phyloP scores from a whole-genome alignment of 441 rosid genomes.

The Euphorbia neoarborescens region DNA sequence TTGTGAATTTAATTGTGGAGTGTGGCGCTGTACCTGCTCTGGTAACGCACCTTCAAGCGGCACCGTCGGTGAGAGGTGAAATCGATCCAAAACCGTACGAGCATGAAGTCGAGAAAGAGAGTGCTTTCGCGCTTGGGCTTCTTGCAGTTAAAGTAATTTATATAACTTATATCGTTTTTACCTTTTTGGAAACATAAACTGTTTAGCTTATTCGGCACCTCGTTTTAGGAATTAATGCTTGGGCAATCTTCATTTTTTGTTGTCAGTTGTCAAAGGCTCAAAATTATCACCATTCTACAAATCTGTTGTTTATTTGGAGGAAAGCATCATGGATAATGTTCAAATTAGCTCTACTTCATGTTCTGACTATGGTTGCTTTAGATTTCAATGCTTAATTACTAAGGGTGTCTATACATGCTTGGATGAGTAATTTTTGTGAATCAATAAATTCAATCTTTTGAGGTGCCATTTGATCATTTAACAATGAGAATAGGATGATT shows the following conservation, averaged over 20 bases:
- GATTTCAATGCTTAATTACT: background rate
- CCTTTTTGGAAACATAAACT: background rate
- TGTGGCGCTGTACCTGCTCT: conserved; percentile 81
- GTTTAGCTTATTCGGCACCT: background rate
- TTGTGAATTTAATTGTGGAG: conserved; percentile 73
- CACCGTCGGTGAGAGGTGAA: conserved; percentile 41
- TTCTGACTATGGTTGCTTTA: background rate
- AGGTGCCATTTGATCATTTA: background rate
- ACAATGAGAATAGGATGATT: background rate
- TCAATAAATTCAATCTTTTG: no score
- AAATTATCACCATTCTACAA: background rate
- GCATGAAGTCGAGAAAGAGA: conserved; percentile 86
- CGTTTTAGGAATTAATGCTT: background rate
- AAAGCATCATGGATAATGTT: background rate
- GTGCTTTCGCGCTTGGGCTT: conserved; percentile 83
- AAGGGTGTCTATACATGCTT: background rate
- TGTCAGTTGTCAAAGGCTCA: background rate
- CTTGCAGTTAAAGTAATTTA: conserved; percentile 69
- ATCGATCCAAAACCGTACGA: conserved; percentile 43
- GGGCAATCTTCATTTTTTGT: background rate
- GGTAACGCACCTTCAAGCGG: conserved; percentile 69
- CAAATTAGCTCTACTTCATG: background rate
- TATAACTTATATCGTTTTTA: background rate
- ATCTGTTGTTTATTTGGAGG: background rate
- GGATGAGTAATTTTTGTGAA: background rate